These are phyloP conservation scores for Metroxylon sagu DNA, from an alignment of 176 grass and related monocot species.

Conservation along the genomic window DNA sequence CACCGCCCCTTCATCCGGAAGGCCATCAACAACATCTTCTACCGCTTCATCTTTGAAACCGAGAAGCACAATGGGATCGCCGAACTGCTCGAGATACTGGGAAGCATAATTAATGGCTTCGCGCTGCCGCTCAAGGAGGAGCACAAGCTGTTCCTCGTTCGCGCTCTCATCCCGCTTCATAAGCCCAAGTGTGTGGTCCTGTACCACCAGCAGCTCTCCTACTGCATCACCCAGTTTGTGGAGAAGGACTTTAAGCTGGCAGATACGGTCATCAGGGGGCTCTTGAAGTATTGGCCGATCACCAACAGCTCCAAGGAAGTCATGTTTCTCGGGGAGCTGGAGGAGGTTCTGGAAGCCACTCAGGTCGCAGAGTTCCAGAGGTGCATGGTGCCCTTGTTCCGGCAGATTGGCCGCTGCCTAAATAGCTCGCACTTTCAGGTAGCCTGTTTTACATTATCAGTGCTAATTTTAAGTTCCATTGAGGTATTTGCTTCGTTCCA, in stretches of 20 bases:
- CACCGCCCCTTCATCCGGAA: conserved; percentile 43
- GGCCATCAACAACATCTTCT: conserved; percentile 43
- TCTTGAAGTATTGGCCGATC: conserved; percentile 53
- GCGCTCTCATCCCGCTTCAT: conserved; percentile 46
- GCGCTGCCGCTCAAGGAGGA: conserved; percentile 58
- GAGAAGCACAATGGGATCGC: conserved; percentile 50
- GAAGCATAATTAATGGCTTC: conserved; percentile 54
- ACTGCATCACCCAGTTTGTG: conserved; percentile 44
- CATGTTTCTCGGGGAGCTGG: conserved; percentile 35
- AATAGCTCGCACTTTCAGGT: conserved; percentile 50
- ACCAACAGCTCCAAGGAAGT: conserved; percentile 42
- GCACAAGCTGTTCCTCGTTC: conserved; percentile 46
- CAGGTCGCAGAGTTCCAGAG: conserved; percentile 30
- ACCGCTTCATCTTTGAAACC: conserved; percentile 42
- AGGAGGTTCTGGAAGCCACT: conserved; percentile 27
- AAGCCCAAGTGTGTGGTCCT: conserved; percentile 25
- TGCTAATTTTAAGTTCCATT: too few species aligned
- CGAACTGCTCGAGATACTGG: conserved; percentile 48
- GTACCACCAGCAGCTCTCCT: conserved; percentile 40
- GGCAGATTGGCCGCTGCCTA: conserved; percentile 32
- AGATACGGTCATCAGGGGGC: conserved; percentile 36
- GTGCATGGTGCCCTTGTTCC: conserved; percentile 45
- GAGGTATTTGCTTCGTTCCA: too few species aligned
- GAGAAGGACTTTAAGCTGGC: conserved; percentile 58
- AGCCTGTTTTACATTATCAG: not conserved